Evolutionary conservation across 2,329 filamentous ascomycete genomes (phyloP), one percentile per base, ranked within the genome.

Genomic region (Fusarium nematophilum): DNA sequence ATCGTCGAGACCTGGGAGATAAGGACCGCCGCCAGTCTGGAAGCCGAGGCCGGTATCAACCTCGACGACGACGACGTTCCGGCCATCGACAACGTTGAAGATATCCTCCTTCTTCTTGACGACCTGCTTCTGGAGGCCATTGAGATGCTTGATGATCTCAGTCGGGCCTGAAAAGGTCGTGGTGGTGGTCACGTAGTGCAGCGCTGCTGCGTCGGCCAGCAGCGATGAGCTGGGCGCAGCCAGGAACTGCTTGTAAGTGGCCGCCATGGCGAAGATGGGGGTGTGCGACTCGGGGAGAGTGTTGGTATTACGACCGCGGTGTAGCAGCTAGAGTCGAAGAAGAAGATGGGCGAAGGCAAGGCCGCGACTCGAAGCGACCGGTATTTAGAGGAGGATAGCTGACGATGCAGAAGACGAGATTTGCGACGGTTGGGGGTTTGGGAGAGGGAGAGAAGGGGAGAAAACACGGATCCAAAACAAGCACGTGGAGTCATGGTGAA

Each of bases 151-250:
- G 77, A 94, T 81, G 74, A 99, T 92, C 39, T 91, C 86, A 45
- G 87, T 83, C 39, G 90, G 76, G 66, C 91, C 88, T 59, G 83
- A 81, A 72, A 96, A 81, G 62, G 86, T 86, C 27, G 89, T 92
- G 10, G 93, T 89, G 7, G 94, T 97, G 51, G 93, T 92, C 75
- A 98, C 89, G 81, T 98, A 99, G 81, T 94, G 88, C 66, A 93
- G 79, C 37, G 89, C 85, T 54, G 89, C 89, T 74, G 89, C 83
- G 48, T 83, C 78, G 29, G 87, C 82, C 69, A 94, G 80, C 52
- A 85, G 78, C 51, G 86, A 84, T 50, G 86, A 78, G 75, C 79
- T 87, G 60, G 90, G 90, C 60, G 86, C 81, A 70, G 84, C 82
- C 51, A 93, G 82, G 74, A 93, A 93, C 78, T 86, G 85, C 81